Percentiles rank a stretch among this genome's conserved stretches.
Conservation (phyloP, 108 stramenopile genomes). For the Licmophora abbreviata region DNA sequence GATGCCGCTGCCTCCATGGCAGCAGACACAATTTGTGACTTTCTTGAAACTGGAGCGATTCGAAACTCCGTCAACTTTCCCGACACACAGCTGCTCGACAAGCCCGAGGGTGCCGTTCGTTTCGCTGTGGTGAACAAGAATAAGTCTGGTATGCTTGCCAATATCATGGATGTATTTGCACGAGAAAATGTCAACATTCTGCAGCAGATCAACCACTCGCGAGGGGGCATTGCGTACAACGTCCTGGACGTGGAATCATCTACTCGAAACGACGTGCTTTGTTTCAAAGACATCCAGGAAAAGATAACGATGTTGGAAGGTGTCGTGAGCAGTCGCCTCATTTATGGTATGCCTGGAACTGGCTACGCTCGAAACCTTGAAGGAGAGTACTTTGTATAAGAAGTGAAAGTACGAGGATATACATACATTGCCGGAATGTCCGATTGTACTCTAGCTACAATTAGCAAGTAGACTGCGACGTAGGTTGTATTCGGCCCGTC, state of each 20-base stretch:
- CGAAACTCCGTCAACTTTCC: slow-evolving; percentile 90
- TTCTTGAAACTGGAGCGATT: slow-evolving; percentile 82
- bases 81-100: slow-evolving; percentile 44
- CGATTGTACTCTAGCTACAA: no score
- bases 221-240: slow-evolving; percentile 86
- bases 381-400: slow-evolving; percentile 82
- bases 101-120: slow-evolving; percentile 58
- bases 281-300: slow-evolving; percentile 79
- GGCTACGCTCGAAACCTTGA: slow-evolving; percentile 88
- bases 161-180: slow-evolving; percentile 80
- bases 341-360: slow-evolving; percentile 68
- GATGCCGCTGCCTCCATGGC: slow-evolving; percentile 89
- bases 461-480: no score
- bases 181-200: slow-evolving; percentile 68
- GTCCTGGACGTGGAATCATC: slow-evolving; percentile 78
- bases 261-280: slow-evolving; percentile 39
- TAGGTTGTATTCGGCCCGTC: no score
- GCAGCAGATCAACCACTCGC: slow-evolving; percentile 89
- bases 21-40: slow-evolving; percentile 79
- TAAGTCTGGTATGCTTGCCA: slow-evolving; percentile 76
- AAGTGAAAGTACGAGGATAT: no score
- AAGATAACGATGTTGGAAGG: slow-evolving; percentile 84
- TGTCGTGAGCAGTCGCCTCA: slow-evolving; percentile 69
- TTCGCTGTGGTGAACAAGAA: slow-evolving; percentile 89
- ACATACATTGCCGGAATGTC: no score